A percentile compares a stretch with the other conserved stretches of the same genome.
These are phyloP conservation scores for Hypoxylon intermedium DNA, from an alignment of 495 filamentous ascomycete genomes.

Conservation along the genomic window DNA sequence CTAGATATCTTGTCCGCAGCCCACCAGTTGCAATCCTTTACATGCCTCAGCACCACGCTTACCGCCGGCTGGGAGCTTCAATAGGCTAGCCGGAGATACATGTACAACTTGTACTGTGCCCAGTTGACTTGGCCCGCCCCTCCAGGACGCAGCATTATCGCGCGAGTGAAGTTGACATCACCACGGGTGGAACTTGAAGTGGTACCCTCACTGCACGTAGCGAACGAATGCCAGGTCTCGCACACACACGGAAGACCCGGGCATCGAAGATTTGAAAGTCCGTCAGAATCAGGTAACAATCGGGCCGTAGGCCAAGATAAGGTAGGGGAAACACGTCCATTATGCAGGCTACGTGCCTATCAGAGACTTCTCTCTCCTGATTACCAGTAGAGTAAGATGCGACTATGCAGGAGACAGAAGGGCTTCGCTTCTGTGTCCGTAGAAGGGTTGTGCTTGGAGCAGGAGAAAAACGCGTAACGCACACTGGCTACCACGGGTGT, in stretches of 20 bases:
- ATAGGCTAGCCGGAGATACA: conserved; percentile 3
- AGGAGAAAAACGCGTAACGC: conserved; percentile 12
- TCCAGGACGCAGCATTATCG: not conserved
- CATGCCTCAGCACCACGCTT: conserved; percentile 23
- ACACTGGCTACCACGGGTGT: conserved; percentile 23
- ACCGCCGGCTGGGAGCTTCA: conserved; percentile 19
- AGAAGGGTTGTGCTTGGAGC: conserved; percentile 21
- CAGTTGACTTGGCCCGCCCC: conserved; percentile 10
- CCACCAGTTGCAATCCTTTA: conserved; percentile 33
- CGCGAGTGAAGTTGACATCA: conserved; percentile 19
- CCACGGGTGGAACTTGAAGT: conserved; percentile 4
- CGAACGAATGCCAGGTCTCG: conserved; percentile 14
- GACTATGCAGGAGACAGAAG: conserved; percentile 12
- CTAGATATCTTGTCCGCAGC: conserved; percentile 23
- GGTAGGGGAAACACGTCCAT: conserved; percentile 12
- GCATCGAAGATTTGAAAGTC: conserved; percentile 12
- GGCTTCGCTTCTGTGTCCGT: not conserved
- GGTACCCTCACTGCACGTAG: conserved; percentile 10
- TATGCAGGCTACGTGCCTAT: conserved; percentile 14
- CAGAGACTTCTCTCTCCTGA: conserved; percentile 3
- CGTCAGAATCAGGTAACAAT: conserved; percentile 34
- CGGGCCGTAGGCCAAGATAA: conserved; percentile 30
- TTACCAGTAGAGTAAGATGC: conserved; percentile 1
- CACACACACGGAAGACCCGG: conserved; percentile 13
- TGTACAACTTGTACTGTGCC: conserved; percentile 8